Evolutionary conservation across 257 asterid genomes (phyloP), one percentile per base, ranked within the genome.

Genomic region (Apocynum venetum): DNA sequence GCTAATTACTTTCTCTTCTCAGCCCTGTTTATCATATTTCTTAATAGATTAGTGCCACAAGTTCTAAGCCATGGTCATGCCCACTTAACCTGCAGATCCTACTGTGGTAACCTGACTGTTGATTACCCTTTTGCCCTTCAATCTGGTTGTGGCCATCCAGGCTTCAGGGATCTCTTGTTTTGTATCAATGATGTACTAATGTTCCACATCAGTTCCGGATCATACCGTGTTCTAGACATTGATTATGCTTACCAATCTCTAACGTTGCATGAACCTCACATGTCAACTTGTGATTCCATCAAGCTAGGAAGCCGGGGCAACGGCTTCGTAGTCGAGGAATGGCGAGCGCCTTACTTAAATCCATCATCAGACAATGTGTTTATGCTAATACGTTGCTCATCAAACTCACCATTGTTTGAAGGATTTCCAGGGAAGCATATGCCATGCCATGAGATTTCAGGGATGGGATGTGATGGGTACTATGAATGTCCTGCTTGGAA

Each of bases 381-480:
- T 87, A 87, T 95, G 97, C 86, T 95, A 19, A 61, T 95, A 31
- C 96, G 93, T 25, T 95, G 98, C 87, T 88, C 96, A 4, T 83
- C 89, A 3, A 80, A 75, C 3, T 92, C 98, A 0, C 91, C 94
- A 0, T 84, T 95, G 71, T 92, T 92, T 72, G 93, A 87, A 72
- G 96, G 94, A 46, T 88, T 85, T 51, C 93, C 91, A 1, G 92
- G 93, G 53, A 91, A 89, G 80, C 95, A 90, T 49, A 63, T 83
- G 80, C 92, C 93, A 0, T 94, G 98, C 68, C 80, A 89, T 35
- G 89, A 94, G 44, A 94, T 94, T 19, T 91, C 98, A 19, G 97
- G 98, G 67, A 88, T 95, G 76, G 95, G 98, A 31, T 95, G 98
- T 40, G 98, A 92, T 75, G 98, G 88, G 83, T 95, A 92, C 60